phyloP scores from a whole-genome alignment of 805 yeast species.

The Debaryomyces tyrocola region DNA sequence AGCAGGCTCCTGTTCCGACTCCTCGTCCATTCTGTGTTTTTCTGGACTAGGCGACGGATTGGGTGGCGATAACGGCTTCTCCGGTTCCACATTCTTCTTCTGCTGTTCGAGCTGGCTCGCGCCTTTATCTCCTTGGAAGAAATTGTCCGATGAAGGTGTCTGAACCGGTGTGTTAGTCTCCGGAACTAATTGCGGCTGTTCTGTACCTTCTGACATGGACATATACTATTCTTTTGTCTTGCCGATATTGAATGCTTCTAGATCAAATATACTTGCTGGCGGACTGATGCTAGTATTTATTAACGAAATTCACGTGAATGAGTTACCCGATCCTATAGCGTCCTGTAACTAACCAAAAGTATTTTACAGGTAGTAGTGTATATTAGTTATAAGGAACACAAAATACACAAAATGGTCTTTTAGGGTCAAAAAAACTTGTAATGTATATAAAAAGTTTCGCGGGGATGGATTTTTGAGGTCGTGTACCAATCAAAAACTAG shows the following conservation, averaged over 20 bases:
- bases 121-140: slow-evolving; percentile 21
- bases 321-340: too few relatives aligned
- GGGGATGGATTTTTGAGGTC: neutral
- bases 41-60: slow-evolving; percentile 46
- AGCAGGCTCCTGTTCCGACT: slow-evolving; percentile 19
- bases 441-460: too few relatives aligned
- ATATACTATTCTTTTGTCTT: neutral
- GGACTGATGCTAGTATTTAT: too few relatives aligned
- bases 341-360: too few relatives aligned
- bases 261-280: too few relatives aligned
- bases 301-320: too few relatives aligned
- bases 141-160: slow-evolving; percentile 35
- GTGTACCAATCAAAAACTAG: neutral
- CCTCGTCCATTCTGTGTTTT: slow-evolving; percentile 31
- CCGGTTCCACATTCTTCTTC: slow-evolving; percentile 16
- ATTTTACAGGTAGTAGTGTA: too few relatives aligned
- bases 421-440: too few relatives aligned
- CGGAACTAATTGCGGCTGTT: slow-evolving; percentile 14
- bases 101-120: slow-evolving; percentile 3
- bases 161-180: slow-evolving; percentile 40
- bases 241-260: too few relatives aligned
- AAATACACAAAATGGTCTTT: too few relatives aligned
- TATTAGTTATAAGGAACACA: too few relatives aligned
- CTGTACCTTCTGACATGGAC: slow-evolving; percentile 26
- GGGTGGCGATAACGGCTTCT: slow-evolving; percentile 45